Conservation (phyloP, 2,329 filamentous ascomycete genomes). For the Colletotrichum spaethianum region DNA sequence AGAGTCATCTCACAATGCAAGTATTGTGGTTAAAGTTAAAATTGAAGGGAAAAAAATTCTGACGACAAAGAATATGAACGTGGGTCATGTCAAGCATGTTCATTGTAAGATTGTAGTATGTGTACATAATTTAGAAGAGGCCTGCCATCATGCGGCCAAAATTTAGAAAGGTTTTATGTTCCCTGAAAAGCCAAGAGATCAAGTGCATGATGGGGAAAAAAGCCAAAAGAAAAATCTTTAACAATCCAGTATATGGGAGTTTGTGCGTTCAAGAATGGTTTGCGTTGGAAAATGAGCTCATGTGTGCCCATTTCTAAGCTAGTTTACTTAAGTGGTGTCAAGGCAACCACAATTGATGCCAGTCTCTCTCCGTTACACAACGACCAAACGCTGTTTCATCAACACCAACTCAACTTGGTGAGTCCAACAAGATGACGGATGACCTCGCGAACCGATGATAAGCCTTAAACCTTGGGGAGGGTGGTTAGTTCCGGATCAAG, state of each 20-base stretch:
- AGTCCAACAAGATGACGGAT: no score
- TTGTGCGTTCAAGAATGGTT: accelerated
- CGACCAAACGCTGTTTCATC: background rate
- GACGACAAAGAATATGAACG: background rate
- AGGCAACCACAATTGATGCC: background rate
- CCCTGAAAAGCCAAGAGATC: background rate
- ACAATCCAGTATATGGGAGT: accelerated
- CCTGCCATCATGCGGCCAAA: background rate
- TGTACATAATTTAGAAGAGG: background rate
- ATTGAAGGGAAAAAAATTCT: background rate
- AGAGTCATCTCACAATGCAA: background rate
- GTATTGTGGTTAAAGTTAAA: background rate
- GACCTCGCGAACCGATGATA: no score
- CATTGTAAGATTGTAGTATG: background rate
- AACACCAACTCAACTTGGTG: background rate
- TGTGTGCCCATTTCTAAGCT: background rate
- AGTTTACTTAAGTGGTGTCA: background rate
- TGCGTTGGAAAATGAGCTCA: no score
- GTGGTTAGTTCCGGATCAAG: no score
- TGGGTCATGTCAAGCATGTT: background rate
- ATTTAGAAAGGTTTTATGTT: background rate
- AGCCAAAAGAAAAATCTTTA: accelerated
- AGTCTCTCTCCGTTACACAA: background rate
- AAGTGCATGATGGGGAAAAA: no score
- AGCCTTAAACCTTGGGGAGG: no score